Percentiles rank a stretch among this genome's conserved stretches.
phyloP scores from a whole-genome alignment of 2,329 filamentous ascomycete species.

The Alternaria rosae region DNA sequence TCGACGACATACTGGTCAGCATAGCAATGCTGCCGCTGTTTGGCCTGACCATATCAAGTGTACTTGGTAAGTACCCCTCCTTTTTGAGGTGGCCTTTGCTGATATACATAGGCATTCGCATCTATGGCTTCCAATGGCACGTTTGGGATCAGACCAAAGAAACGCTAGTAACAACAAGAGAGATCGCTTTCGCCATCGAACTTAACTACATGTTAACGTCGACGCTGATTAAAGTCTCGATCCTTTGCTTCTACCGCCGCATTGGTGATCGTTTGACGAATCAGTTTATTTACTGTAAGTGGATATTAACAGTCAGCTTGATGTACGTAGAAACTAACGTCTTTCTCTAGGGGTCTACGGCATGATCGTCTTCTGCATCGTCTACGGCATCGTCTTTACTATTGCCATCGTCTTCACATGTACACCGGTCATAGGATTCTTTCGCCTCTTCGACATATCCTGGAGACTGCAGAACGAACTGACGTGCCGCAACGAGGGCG shows the following conservation, averaged over 20 bases:
- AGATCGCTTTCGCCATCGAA: slow-evolving; percentile 34
- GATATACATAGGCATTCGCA: slow-evolving; percentile 28
- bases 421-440: slow-evolving; percentile 51
- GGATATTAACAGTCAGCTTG: neutral
- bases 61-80: slow-evolving; percentile 31
- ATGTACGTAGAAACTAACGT: neutral
- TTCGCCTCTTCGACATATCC: slow-evolving; percentile 45
- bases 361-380: slow-evolving; percentile 49
- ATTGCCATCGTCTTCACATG: slow-evolving; percentile 49
- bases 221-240: slow-evolving; percentile 39
- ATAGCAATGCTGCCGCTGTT: slow-evolving; percentile 51
- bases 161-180: slow-evolving; percentile 28
- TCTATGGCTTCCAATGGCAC: slow-evolving; percentile 46
- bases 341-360: slow-evolving; percentile 33
- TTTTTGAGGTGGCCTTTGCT: slow-evolving; percentile 1
- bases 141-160: slow-evolving; percentile 42
- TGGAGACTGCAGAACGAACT: slow-evolving; percentile 44
- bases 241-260: slow-evolving; percentile 53
- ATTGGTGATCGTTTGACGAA: slow-evolving; percentile 48
- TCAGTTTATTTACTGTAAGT: slow-evolving; percentile 44
- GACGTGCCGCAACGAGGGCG: slow-evolving; percentile 49
- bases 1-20: slow-evolving; percentile 58
- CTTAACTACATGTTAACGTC: slow-evolving; percentile 21
- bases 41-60: slow-evolving; percentile 38
- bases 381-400: slow-evolving; percentile 51